A percentile compares a stretch with the other conserved stretches of the same genome.
These are phyloP conservation scores for Tolypocladium guangdongense DNA, from an alignment of 2,329 filamentous ascomycete genomes.

Conservation along the genomic window DNA sequence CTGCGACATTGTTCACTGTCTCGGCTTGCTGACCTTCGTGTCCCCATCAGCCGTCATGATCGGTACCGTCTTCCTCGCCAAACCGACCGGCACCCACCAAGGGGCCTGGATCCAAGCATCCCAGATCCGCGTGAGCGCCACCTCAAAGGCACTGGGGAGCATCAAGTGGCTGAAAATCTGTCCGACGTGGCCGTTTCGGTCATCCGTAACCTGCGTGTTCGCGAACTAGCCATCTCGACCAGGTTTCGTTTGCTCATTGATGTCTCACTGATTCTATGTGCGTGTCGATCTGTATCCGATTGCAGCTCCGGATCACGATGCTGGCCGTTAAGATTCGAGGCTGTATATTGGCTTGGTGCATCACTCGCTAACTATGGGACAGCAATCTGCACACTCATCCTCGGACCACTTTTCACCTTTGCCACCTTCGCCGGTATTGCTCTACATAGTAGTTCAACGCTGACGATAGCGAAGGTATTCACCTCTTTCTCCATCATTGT, in stretches of 20 bases:
- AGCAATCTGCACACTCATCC: neutral
- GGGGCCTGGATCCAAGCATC: constrained; percentile 38
- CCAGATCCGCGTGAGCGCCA: constrained; percentile 35
- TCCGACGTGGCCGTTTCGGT: constrained; percentile 21
- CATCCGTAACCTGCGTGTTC: constrained; percentile 8
- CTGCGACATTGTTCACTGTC: neutral
- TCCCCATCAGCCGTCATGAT: constrained; percentile 20
- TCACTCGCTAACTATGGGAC: neutral
- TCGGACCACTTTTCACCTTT: constrained; percentile 8
- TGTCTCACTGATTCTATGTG: constrained; percentile 7
- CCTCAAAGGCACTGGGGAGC: constrained; percentile 32
- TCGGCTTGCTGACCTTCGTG: neutral
- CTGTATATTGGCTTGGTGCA: neutral
- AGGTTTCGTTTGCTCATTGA: constrained; percentile 11
- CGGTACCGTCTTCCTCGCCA: constrained; percentile 17
- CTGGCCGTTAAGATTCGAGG: neutral
- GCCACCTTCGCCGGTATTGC: constrained; percentile 9
- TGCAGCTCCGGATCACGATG: neutral
- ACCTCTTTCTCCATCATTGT: constrained; percentile 10
- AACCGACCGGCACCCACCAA: constrained; percentile 19
- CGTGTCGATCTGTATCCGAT: neutral
- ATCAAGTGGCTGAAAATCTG: constrained; percentile 43
- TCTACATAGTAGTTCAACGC: neutral
- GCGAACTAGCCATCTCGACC: constrained; percentile 11
- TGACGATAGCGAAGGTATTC: constrained; percentile 9